Conservation (phyloP, 176 grass and related monocot genomes). For the Typha latifolia region DNA sequence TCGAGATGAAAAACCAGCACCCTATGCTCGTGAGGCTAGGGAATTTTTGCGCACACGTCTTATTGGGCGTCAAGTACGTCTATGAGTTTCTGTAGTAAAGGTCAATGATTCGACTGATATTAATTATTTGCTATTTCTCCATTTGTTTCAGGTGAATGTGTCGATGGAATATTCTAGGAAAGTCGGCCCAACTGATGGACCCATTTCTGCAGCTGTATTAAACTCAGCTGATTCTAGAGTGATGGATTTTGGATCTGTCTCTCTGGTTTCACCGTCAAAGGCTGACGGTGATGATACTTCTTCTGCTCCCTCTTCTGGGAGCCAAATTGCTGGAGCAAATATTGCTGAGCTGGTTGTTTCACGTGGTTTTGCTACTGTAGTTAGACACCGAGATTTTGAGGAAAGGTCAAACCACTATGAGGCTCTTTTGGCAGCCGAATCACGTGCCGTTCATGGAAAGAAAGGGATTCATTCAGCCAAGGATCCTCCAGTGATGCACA, state of each 20-base stretch:
- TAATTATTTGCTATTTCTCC: too few relatives aligned
- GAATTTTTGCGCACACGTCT: constrained; percentile 85
- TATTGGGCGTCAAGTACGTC: constrained; percentile 77
- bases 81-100: too few relatives aligned
- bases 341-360: constrained; percentile 78
- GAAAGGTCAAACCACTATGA: constrained; percentile 92
- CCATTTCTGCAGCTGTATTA: constrained; percentile 25
- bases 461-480: constrained; percentile 86
- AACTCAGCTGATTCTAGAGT: constrained; percentile 51
- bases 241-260: constrained; percentile 94
- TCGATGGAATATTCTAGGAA: constrained; percentile 96
- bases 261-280: constrained; percentile 46
- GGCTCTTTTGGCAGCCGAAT: constrained; percentile 73
- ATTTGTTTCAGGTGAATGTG: constrained; percentile 55
- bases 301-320: constrained; percentile 25
- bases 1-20: constrained; percentile 46
- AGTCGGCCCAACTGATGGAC: constrained; percentile 46
- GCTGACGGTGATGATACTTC: constrained; percentile 52
- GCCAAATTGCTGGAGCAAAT: constrained; percentile 40
- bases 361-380: constrained; percentile 60
- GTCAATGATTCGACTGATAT: too few relatives aligned
- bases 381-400: constrained; percentile 83
- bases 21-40: constrained; percentile 81
- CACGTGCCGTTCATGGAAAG: constrained; percentile 76
- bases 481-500: constrained; percentile 70